These are phyloP conservation scores for Euptelea pleiosperma DNA, from an alignment of 164 flowering plant species.

Conservation along the genomic window DNA sequence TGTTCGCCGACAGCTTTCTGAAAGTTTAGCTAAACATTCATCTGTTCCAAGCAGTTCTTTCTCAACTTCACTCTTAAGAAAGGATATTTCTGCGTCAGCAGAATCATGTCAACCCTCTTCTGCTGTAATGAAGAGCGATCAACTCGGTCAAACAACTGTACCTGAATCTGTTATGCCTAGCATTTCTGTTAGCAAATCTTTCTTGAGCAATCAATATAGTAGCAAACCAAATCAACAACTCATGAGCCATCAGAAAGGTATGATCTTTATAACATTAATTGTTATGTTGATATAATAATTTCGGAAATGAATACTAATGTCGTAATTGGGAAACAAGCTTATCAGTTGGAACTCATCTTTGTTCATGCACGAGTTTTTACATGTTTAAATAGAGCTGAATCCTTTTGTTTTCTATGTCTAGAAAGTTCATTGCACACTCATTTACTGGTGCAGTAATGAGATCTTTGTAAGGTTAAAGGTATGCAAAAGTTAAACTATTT, in stretches of 20 bases:
- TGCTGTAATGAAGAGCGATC: slow-evolving; percentile 43
- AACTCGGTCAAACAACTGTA: slow-evolving; percentile 31
- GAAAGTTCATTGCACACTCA: too few species aligned
- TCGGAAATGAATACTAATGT: neutral
- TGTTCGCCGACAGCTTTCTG: slow-evolving; percentile 55
- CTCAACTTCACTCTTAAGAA: slow-evolving; percentile 33
- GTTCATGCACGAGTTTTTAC: too few species aligned
- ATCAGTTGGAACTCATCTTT: too few species aligned
- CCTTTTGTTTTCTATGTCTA: too few species aligned
- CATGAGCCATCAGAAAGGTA: slow-evolving; percentile 82
- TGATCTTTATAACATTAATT: neutral
- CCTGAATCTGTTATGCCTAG: slow-evolving; percentile 37
- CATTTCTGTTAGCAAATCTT: slow-evolving; percentile 37
- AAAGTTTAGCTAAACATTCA: slow-evolving; percentile 41
- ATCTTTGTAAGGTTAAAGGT: too few species aligned
- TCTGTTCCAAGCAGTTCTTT: slow-evolving; percentile 41
- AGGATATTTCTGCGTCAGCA: slow-evolving; percentile 32
- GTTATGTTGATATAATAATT: neutral
- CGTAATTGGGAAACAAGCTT: too few species aligned
- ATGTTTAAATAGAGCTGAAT: too few species aligned
- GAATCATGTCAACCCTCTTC: slow-evolving; percentile 40
- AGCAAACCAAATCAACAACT: slow-evolving; percentile 55
- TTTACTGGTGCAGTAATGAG: too few species aligned
- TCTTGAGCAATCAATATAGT: slow-evolving; percentile 43
- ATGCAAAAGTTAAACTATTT: too few species aligned